Conservation (phyloP, 2,329 filamentous ascomycete genomes). For the Ceratocystis eucalypticola region DNA sequence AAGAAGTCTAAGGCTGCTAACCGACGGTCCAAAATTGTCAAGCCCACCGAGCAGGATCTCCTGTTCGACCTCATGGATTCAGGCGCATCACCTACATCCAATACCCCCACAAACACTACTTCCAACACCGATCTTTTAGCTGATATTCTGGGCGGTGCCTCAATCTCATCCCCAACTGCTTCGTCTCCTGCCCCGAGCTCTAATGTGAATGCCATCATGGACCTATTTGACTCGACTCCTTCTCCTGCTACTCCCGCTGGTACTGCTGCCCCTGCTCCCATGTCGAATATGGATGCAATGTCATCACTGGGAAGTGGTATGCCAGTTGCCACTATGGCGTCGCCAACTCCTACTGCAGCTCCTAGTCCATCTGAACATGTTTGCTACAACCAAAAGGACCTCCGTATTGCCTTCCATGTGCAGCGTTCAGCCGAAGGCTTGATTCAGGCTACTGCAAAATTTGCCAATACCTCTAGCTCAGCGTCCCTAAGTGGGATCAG, state of each 20-base stretch:
- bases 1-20: conserved; percentile 57
- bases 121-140: conserved; percentile 80
- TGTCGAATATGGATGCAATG: conserved; percentile 37
- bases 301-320: conserved; percentile 30
- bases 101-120: conserved; percentile 29
- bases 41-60: conserved; percentile 81
- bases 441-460: conserved; percentile 71
- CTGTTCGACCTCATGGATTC: conserved; percentile 78
- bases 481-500: conserved; percentile 59
- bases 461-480: conserved; percentile 61
- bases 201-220: conserved; percentile 68
- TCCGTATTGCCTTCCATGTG: conserved; percentile 67
- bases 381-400: conserved; percentile 76
- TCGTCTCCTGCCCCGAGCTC: conserved; percentile 39
- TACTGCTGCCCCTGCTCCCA: conserved; percentile 28
- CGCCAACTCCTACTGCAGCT: conserved; percentile 26
- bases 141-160: conserved; percentile 75
- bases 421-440: conserved; percentile 68
- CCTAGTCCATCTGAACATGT: conserved; percentile 43
- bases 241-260: conserved; percentile 24
- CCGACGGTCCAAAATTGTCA: conserved; percentile 61
- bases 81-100: conserved; percentile 33
- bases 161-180: conserved; percentile 30
- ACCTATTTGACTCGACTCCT: conserved; percentile 53
- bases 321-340: conserved; percentile 12